phyloP scores from a whole-genome alignment of 495 filamentous ascomycete species.

The Aspergillus hancockii region DNA sequence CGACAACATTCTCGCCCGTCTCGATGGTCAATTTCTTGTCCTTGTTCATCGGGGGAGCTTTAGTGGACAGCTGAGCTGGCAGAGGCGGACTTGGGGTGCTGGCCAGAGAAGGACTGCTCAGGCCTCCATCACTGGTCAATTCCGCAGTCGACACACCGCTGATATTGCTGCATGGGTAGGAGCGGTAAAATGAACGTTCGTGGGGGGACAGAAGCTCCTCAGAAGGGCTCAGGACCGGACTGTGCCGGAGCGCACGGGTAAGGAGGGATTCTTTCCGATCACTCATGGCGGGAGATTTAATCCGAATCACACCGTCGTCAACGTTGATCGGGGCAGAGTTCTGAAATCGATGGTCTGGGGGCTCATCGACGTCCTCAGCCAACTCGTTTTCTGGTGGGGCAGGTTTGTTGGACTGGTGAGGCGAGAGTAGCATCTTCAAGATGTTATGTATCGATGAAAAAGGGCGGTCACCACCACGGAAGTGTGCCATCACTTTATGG shows the following conservation, averaged over 20 bases:
- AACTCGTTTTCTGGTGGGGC: constrained; percentile 45
- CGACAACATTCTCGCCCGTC: constrained; percentile 47
- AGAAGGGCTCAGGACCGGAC: constrained; percentile 53
- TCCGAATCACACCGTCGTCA: constrained; percentile 36
- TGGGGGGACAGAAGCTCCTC: constrained; percentile 38
- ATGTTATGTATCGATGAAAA: constrained; percentile 44
- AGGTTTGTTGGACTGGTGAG: constrained; percentile 39
- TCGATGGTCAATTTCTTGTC: constrained; percentile 28
- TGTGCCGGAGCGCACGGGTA: constrained; percentile 72
- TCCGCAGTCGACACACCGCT: constrained; percentile 82
- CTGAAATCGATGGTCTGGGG: constrained; percentile 36
- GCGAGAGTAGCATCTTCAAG: constrained; percentile 49
- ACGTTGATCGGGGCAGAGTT: constrained; percentile 29
- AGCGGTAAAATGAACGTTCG: constrained; percentile 49
- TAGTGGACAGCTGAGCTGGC: constrained; percentile 42
- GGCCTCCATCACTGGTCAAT: constrained; percentile 85
- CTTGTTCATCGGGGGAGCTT: constrained; percentile 24
- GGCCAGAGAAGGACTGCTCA: constrained; percentile 87
- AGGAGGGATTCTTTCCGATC: constrained; percentile 73
- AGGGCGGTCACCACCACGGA: constrained; percentile 38
- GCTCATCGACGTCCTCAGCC: constrained; percentile 56
- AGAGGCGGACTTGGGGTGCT: constrained; percentile 85
- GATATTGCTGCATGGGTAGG: constrained; percentile 74
- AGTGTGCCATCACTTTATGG: constrained; percentile 40
- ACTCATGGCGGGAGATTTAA: constrained; percentile 39